Conservation (phyloP, 768 basidiomycete genomes). For the Boletus tomentosulus region DNA sequence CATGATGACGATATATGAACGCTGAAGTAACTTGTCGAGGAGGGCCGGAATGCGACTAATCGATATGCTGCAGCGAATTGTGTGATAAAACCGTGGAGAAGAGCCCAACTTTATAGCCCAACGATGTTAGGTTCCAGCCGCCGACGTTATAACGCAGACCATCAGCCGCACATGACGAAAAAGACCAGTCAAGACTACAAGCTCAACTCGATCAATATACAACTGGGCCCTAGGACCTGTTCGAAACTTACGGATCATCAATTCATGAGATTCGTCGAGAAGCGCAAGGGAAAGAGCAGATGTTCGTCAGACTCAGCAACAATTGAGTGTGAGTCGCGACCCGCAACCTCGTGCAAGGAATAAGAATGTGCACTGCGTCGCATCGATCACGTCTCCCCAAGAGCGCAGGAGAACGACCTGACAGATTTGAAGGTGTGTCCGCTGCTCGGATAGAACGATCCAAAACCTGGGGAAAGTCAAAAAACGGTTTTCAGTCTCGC, state of each 20-base stretch:
- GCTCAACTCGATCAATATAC: background rate
- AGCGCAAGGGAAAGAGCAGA: background rate
- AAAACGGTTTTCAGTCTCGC: too few relatives aligned
- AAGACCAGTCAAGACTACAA: constrained; percentile 2
- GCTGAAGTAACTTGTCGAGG: constrained; percentile 3
- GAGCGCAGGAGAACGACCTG: background rate
- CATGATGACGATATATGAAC: constrained; percentile 9
- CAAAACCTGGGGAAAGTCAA: too few relatives aligned
- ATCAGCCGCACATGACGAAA: constrained; percentile 9
- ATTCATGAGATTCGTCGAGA: background rate
- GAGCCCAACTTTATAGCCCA: constrained; percentile 9
- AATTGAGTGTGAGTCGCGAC: background rate
- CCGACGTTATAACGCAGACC: constrained; percentile 2
- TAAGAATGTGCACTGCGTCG: too few relatives aligned
- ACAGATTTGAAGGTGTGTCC: too few relatives aligned
- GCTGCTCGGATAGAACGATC: too few relatives aligned
- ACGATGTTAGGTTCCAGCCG: constrained; percentile 4
- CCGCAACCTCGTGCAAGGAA: background rate
- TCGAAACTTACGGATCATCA: constrained; percentile 2
- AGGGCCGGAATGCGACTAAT: background rate
- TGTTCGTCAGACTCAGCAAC: background rate
- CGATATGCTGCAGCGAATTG: constrained; percentile 1
- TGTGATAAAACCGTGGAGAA: background rate
- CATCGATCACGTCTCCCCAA: too few relatives aligned
- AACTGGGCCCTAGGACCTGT: background rate